Evolutionary conservation across 495 filamentous ascomycete genomes (phyloP), one percentile per base, ranked within the genome.

Genomic region (Hyphodiscus hymeniophilus): DNA sequence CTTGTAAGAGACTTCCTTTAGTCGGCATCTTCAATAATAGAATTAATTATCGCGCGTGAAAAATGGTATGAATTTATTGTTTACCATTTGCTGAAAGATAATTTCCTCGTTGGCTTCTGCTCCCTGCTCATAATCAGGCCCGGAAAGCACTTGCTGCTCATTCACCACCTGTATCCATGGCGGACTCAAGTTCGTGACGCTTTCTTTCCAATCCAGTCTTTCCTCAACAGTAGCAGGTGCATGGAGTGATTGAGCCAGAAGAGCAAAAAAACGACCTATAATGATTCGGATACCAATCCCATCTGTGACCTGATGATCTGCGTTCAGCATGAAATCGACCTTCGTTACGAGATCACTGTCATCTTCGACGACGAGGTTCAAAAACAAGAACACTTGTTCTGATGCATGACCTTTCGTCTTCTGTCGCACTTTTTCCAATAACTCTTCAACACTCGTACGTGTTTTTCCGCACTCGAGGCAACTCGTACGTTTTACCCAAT

Each of bases 201-300:
- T 47, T 28, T 50, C 18, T 35, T 15, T n/a, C 52, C 52, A 50
- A 26, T 46, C 15, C 12, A 42, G 13, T 23, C 3, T 44, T 12
- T 17, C 4, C 15, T 43, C 26, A 7, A 32, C 1, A 3, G 7
- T 2, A 15, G 22, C 6, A 24, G 43, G 24, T 38, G 26, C 15
- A 18, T 15, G 2, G 13, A 52, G 33, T 13, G 15, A 31, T n/a
- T 24, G 16, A 6, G 52, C 28, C 1, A 55, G 35, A 1, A 47
- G 16, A 16, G 47, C 17, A 1, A 55, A 38, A 18, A 42, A 55
- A 10, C 35, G 45, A 16, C 26, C 24, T 13, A 55, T 20, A 3
- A 55, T 3, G 22, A 55, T 51, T 7, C 47, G 34, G 18, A 32
- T 42, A 2, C 52, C 52, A 23, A 55, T 51, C 2, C 52, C 52